Evolutionary conservation across 768 basidiomycete genomes (phyloP).

Genomic region (Mycena filopes): DNA sequence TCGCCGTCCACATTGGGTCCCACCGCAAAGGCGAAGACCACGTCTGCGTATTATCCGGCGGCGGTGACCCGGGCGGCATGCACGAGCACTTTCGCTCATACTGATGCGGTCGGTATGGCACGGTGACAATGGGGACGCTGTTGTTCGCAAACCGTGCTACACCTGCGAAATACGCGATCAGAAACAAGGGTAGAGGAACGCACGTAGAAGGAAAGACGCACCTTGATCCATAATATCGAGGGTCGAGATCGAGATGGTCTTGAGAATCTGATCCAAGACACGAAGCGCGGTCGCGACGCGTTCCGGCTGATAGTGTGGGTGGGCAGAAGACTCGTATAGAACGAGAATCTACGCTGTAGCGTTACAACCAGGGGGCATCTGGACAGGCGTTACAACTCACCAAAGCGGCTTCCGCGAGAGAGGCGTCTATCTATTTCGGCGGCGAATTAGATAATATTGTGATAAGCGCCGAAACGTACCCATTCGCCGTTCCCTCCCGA

Average conservation of each 20-base stretch:
- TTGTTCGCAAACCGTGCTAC: constrained; percentile 62
- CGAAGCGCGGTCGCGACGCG: constrained; percentile 64
- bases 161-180: too few species aligned
- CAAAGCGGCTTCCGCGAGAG: constrained; percentile 78
- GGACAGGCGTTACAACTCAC: constrained; percentile 47
- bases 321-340: constrained; percentile 80
- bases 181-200: too few species aligned
- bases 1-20: constrained; percentile 65
- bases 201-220: too few species aligned
- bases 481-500: constrained; percentile 21
- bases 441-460: constrained; percentile 13
- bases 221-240: constrained; percentile 67
- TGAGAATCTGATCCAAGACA: constrained; percentile 73
- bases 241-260: constrained; percentile 61
- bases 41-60: constrained; percentile 50
- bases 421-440: constrained; percentile 68
- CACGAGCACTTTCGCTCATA: constrained; percentile 58
- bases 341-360: constrained; percentile 68
- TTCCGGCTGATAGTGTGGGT: constrained; percentile 70
- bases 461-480: neutral
- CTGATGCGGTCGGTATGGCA: constrained; percentile 41
- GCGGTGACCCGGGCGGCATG: constrained; percentile 48
- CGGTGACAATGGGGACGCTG: constrained; percentile 60
- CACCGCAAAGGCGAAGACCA: constrained; percentile 69
- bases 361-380: constrained; percentile 1